Evolutionary conservation across 441 rosid genomes (phyloP), one percentile per base, ranked within the genome.

Genomic region (Aleurites moluccanus): DNA sequence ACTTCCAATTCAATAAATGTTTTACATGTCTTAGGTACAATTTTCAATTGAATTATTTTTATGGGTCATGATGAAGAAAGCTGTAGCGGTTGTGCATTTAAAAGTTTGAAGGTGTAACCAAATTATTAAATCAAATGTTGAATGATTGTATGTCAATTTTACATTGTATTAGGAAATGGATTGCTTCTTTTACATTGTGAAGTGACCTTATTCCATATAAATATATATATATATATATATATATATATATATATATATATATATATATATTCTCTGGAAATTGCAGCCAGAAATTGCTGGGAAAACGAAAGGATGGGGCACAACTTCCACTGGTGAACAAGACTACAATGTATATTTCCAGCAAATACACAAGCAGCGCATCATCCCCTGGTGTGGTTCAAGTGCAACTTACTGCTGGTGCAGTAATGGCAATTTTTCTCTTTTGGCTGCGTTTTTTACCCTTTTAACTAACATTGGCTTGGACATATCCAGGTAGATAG

Each of bases 241-340:
- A 27, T 23, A 59, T 33, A n/a, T 57, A 76, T 38, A 35, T 75
- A 30, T 27, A 1, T 27, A 27, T 27, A 27, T 27, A 27, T 27
- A 27, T 27, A 27, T 23, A 59, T 33, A n/a, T 57, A 76, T 38
- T 73, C 9, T 42, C 3, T 11, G 42, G 55, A 55, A 74, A 53
- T 38, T 83, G 81, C 89, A 93, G 98, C 67, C 88, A 79, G 75
- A 93, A 90, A 81, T 78, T 93, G 63, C 67, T 93, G 45, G 92
- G 87, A 53, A 79, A 82, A 6, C 80, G 97, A 83, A 87, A 86
- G 77, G 98, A 93, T 64, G 90, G 92, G 4, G 93, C 87, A 16
- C 38, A 42, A 8, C 82, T 91, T 14, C 98, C 97, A 0, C 83
- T 93, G 15, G 94, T 93, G 75, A 90, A 91, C 86, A 88, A 83